These are phyloP conservation scores for Scheffersomyces cryptocercus DNA, from an alignment of 1,139 yeast genomes.

Conservation along the genomic window DNA sequence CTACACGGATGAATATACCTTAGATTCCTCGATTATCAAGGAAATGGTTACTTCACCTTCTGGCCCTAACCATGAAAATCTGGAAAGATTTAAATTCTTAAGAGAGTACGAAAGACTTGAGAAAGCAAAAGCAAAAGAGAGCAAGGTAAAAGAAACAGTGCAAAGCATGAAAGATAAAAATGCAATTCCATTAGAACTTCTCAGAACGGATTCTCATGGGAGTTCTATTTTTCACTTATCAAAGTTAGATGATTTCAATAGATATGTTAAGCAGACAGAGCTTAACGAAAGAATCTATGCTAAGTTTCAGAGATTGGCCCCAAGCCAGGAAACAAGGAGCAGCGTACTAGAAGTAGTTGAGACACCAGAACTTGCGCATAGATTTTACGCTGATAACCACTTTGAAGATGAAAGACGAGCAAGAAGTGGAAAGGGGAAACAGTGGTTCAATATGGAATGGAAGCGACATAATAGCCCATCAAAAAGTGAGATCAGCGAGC, in stretches of 20 bases:
- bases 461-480: constrained; percentile 1
- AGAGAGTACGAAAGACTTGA: constrained; percentile 25
- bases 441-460: constrained; percentile 12
- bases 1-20: constrained; percentile 16
- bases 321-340: constrained; percentile 10
- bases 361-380: constrained; percentile 28
- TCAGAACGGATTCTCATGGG: constrained; percentile 15
- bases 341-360: constrained; percentile 32
- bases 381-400: constrained; percentile 28
- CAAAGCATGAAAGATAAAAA: constrained; percentile 14
- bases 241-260: constrained; percentile 36
- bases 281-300: constrained; percentile 34
- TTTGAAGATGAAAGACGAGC: constrained; percentile 10
- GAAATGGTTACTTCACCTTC: constrained; percentile 18
- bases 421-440: constrained; percentile 4
- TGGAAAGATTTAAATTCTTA: constrained; percentile 32
- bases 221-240: constrained; percentile 39
- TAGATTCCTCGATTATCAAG: constrained; percentile 29
- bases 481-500: constrained; percentile 1
- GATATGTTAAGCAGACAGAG: constrained; percentile 37
- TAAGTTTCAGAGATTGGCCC: constrained; percentile 8
- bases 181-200: constrained; percentile 29
- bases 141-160: constrained; percentile 11
- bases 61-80: constrained; percentile 10
- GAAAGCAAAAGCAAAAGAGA: constrained; percentile 10